Conservation (phyloP, 495 filamentous ascomycete species). For the Aspergillus carlsbadensis region DNA sequence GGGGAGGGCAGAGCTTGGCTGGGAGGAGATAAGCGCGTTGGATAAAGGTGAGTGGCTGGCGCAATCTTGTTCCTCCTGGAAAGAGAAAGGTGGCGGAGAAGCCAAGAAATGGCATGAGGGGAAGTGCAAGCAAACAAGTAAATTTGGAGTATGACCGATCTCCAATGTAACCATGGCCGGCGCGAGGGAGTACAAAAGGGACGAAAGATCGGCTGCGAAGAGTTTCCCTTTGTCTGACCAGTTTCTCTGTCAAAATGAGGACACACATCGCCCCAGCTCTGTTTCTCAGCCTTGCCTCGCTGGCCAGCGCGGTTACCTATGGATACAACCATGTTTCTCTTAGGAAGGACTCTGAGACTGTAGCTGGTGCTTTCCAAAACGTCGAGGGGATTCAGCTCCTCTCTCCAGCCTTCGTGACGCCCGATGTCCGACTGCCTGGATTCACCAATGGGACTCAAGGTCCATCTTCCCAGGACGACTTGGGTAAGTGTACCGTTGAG, state of each 20-base stretch:
- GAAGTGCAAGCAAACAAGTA: neutral
- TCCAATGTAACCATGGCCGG: neutral
- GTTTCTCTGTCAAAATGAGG: neutral
- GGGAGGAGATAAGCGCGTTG: constrained; percentile 1
- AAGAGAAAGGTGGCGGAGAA: neutral
- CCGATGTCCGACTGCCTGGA: constrained; percentile 6
- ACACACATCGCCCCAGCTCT: neutral
- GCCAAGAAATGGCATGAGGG: neutral
- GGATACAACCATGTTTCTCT: constrained; percentile 10
- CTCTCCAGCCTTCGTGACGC: constrained; percentile 2
- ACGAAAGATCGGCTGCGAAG: neutral
- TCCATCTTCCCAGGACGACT: constrained; percentile 6
- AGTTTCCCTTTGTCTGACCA: neutral
- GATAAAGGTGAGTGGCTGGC: constrained; percentile 1
- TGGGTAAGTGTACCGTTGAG: constrained; percentile 1
- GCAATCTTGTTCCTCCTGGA: neutral
- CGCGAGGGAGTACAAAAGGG: constrained; percentile 6
- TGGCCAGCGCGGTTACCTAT: constrained; percentile 2
- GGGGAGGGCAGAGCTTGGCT: neutral
- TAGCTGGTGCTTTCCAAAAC: constrained; percentile 5
- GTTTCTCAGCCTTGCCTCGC: constrained; percentile 5
- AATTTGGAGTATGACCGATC: neutral
- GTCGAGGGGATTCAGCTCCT: constrained; percentile 3
- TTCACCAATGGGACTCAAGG: constrained; percentile 8
- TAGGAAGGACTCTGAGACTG: constrained; percentile 1